phyloP scores from a whole-genome alignment of 345 rosid genomes.

The Eucalyptus curtisii region DNA sequence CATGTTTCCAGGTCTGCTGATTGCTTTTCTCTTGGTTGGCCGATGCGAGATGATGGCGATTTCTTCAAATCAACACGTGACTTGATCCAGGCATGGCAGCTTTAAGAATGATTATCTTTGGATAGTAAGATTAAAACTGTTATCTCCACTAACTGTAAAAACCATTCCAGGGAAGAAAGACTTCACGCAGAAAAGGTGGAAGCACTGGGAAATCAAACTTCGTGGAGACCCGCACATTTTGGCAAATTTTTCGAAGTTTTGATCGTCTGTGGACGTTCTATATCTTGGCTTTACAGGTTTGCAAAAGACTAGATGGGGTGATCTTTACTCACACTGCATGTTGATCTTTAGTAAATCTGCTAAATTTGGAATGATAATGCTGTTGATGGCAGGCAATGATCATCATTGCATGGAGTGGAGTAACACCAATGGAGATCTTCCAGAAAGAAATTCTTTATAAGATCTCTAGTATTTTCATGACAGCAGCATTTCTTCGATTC shows the following conservation, averaged over 20 bases:
- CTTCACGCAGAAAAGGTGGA: constrained; percentile 23
- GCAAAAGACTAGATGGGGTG: not conserved
- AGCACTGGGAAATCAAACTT: constrained; percentile 92
- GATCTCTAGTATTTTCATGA: constrained; percentile 85
- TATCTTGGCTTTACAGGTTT: constrained; percentile 79
- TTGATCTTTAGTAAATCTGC: not conserved
- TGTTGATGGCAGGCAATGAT: constrained; percentile 54
- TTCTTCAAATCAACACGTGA: constrained; percentile 78
- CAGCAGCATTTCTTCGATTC: constrained; percentile 84
- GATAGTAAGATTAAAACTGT: not conserved
- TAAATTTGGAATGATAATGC: not conserved
- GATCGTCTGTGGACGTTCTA: constrained; percentile 95
- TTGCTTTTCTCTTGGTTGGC: constrained; percentile 99
- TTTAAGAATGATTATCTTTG: not conserved
- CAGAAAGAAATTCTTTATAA: constrained; percentile 54
- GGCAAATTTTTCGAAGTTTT: constrained; percentile 94
- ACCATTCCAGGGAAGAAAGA: constrained; percentile 50
- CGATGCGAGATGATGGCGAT: constrained; percentile 99
- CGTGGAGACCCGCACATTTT: constrained; percentile 83
- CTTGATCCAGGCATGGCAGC: constrained; percentile 19
- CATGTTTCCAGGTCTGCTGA: constrained; percentile 56
- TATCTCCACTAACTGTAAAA: not conserved
- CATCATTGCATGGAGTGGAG: constrained; percentile 70
- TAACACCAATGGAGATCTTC: constrained; percentile 38
- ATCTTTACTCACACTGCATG: not conserved